phyloP scores from a whole-genome alignment of 2,329 filamentous ascomycete genomes.

The Cercospora sesami region DNA sequence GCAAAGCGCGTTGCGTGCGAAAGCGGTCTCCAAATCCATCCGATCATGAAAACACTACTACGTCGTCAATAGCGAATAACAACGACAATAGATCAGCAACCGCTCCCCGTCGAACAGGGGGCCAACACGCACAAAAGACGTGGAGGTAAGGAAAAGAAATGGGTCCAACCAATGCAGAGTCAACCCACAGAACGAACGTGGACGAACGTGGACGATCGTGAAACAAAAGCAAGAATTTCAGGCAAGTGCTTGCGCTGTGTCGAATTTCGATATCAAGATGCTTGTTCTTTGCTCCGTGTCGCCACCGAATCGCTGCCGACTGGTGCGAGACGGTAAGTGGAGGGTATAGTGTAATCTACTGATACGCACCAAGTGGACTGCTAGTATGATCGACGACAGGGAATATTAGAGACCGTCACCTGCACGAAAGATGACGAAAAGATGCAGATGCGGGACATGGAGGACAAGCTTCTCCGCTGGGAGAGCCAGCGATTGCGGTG shows the following conservation, averaged over 20 bases:
- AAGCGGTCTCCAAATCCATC: background rate
- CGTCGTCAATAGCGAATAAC: background rate
- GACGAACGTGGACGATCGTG: background rate
- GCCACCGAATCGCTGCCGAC: background rate
- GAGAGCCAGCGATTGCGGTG: background rate
- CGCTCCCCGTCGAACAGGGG: background rate
- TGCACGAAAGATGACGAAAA: constrained; percentile 13
- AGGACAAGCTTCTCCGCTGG: constrained; percentile 8
- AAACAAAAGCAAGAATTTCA: background rate
- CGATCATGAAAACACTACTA: background rate
- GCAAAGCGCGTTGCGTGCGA: background rate
- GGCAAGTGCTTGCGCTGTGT: background rate
- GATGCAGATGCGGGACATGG: background rate
- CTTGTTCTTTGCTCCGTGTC: background rate
- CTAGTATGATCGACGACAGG: constrained; percentile 13
- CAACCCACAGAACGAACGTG: background rate
- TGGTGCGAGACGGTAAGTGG: constrained; percentile 5
- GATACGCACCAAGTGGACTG: constrained; percentile 7
- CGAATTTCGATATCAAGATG: constrained; percentile 4
- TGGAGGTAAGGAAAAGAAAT: background rate
- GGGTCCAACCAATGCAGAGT: background rate
- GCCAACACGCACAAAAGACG: background rate
- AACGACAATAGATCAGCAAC: background rate
- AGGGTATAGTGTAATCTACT: constrained; percentile 1
- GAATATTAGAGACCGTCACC: background rate